Conservation (phyloP, 371 early-diverging fungal genomes). For the Mucor indicus region DNA sequence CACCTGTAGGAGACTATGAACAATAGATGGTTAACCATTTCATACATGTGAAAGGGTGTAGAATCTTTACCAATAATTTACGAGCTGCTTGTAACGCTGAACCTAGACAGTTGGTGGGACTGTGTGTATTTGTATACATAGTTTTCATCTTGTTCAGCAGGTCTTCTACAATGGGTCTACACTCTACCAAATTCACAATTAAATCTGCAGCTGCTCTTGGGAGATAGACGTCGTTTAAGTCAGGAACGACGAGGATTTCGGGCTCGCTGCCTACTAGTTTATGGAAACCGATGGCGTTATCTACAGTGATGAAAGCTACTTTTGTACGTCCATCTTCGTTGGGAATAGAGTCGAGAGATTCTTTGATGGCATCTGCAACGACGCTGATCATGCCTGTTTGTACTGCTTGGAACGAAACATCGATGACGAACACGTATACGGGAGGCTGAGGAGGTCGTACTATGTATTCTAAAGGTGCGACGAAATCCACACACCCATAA, state of each 20-base stretch:
- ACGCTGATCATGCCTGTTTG: slow-evolving; percentile 57
- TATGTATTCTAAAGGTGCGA: slow-evolving; percentile 83
- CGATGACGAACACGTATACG: slow-evolving; percentile 81
- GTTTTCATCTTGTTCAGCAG: slow-evolving; percentile 59
- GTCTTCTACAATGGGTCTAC: slow-evolving; percentile 51
- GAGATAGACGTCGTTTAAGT: slow-evolving; percentile 71
- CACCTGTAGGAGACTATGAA: slow-evolving; percentile 67
- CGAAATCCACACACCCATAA: slow-evolving; percentile 72
- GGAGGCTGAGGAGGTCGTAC: slow-evolving; percentile 84
- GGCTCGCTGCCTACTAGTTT: slow-evolving; percentile 65
- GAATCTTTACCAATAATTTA: slow-evolving; percentile 62
- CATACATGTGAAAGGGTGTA: too few relatives aligned
- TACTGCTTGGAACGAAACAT: slow-evolving; percentile 70
- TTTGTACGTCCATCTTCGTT: slow-evolving; percentile 76
- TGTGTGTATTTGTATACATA: slow-evolving; percentile 60
- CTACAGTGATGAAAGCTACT: slow-evolving; percentile 77
- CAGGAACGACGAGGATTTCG: slow-evolving; percentile 78
- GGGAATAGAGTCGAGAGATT: slow-evolving; percentile 70
- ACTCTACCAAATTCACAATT: slow-evolving; percentile 75
- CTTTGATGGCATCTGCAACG: slow-evolving; percentile 62
- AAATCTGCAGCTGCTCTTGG: slow-evolving; percentile 71
- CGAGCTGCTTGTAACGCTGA: slow-evolving; percentile 74
- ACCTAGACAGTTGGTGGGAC: slow-evolving; percentile 63
- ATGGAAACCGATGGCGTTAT: slow-evolving; percentile 74
- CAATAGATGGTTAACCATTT: not conserved